Conservation (phyloP, 768 basidiomycete species). For the Hirschioporus abietinus region DNA sequence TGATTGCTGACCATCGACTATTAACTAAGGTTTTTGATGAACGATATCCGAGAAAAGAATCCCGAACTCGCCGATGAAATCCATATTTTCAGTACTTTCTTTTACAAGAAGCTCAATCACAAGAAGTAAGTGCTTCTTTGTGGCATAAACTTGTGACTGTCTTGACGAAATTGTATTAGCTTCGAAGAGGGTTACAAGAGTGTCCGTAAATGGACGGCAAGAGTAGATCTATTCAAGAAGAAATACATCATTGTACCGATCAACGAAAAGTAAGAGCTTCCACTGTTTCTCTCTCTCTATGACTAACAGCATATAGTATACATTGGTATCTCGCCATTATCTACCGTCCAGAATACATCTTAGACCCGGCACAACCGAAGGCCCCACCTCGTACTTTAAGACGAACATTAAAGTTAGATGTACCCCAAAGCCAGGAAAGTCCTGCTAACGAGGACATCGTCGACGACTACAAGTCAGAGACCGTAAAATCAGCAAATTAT, state of each 20-base stretch:
- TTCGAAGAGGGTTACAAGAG: conserved; percentile 68
- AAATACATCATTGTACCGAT: conserved; percentile 93
- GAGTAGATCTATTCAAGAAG: conserved; percentile 83
- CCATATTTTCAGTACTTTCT: conserved; percentile 95
- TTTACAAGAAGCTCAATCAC: conserved; percentile 88
- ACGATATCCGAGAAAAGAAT: conserved; percentile 45
- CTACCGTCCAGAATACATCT: conserved; percentile 63
- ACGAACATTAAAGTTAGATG: conserved; percentile 6
- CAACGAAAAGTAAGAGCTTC: conserved; percentile 76
- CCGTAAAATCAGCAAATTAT: neutral
- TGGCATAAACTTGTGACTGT: neutral
- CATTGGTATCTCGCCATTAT: conserved; percentile 99
- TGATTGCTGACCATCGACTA: neutral
- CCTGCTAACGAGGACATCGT: neutral
- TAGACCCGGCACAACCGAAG: conserved; percentile 40
- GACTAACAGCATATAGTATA: conserved; percentile 42
- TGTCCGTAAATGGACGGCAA: conserved; percentile 92
- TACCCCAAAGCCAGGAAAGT: neutral
- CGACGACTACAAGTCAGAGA: neutral
- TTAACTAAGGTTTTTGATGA: conserved; percentile 59
- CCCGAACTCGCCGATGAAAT: conserved; percentile 66
- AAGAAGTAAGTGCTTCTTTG: conserved; percentile 42
- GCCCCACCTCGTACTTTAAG: conserved; percentile 14
- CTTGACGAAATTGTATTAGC: conserved; percentile 22
- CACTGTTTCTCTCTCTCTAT: neutral